phyloP scores from a whole-genome alignment of 2,329 filamentous ascomycete genomes.

The Pseudogymnoascus sp. region DNA sequence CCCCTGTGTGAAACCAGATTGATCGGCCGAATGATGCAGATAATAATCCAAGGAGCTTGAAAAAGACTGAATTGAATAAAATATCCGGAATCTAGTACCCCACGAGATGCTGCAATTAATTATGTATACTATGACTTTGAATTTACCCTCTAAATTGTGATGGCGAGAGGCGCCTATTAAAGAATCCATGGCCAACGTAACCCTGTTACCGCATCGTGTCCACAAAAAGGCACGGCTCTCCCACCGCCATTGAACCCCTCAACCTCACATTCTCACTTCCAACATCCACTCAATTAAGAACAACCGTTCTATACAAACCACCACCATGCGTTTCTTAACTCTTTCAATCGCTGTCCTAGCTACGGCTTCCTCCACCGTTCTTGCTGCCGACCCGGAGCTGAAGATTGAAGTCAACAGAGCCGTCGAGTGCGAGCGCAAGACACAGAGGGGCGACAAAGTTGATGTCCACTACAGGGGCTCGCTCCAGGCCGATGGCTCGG shows the following conservation, averaged over 20 bases:
- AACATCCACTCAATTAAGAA: not conserved
- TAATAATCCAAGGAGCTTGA: not conserved
- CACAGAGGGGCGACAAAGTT: conserved; percentile 67
- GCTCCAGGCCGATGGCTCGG: conserved; percentile 60
- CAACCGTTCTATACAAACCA: not conserved
- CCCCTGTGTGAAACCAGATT: not conserved
- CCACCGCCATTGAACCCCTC: conserved; percentile 7
- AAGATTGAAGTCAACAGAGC: conserved; percentile 69
- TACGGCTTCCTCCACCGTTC: conserved; percentile 21
- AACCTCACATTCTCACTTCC: conserved; percentile 1
- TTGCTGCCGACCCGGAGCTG: conserved; percentile 44
- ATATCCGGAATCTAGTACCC: not conserved
- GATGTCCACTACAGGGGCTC: conserved; percentile 85
- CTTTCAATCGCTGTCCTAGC: conserved; percentile 24
- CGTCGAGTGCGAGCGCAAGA: conserved; percentile 75
- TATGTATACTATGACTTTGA: not conserved
- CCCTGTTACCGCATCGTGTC: conserved; percentile 7
- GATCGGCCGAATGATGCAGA: not conserved
- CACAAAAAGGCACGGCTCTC: not conserved
- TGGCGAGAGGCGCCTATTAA: not conserved
- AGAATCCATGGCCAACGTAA: not conserved
- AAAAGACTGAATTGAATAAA: not conserved
- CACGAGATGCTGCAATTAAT: not conserved
- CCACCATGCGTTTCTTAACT: conserved; percentile 27
- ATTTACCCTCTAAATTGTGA: conserved; percentile 6